phyloP scores from a whole-genome alignment of 768 basidiomycete genomes.

The Termitomyces sp. region DNA sequence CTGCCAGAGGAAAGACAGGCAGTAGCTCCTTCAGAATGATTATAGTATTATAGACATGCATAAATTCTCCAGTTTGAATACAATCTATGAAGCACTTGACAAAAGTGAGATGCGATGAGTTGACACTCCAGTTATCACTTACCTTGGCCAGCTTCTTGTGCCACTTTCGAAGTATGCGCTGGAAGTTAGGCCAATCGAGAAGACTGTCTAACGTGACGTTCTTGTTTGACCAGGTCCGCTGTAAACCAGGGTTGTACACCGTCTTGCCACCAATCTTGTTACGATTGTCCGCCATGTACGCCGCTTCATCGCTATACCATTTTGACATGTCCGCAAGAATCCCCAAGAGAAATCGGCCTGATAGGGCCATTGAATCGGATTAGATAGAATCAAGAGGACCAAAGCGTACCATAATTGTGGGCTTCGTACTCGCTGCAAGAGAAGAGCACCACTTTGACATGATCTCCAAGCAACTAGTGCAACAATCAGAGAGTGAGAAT shows the following conservation, averaged over 20 bases:
- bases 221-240: constrained; percentile 44
- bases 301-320: constrained; percentile 76
- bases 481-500: not conserved
- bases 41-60: constrained; percentile 98
- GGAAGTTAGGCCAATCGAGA: constrained; percentile 67
- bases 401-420: constrained; percentile 76
- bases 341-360: constrained; percentile 84
- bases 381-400: not conserved
- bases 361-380: not conserved
- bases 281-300: constrained; percentile 69
- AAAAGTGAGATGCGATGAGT: not conserved
- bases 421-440: constrained; percentile 96
- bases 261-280: constrained; percentile 58
- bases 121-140: constrained; percentile 5
- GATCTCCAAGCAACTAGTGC: constrained; percentile 73
- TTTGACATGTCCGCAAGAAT: constrained; percentile 71
- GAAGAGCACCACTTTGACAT: constrained; percentile 80
- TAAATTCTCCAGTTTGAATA: constrained; percentile 86
- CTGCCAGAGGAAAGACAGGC: constrained; percentile 77
- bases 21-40: constrained; percentile 89
- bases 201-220: constrained; percentile 43
- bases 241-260: constrained; percentile 65
- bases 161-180: constrained; percentile 76
- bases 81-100: constrained; percentile 71
- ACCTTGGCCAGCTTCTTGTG: constrained; percentile 74